Conservation (phyloP, 257 asterid genomes). For the Nicotiana obtusifolia region DNA sequence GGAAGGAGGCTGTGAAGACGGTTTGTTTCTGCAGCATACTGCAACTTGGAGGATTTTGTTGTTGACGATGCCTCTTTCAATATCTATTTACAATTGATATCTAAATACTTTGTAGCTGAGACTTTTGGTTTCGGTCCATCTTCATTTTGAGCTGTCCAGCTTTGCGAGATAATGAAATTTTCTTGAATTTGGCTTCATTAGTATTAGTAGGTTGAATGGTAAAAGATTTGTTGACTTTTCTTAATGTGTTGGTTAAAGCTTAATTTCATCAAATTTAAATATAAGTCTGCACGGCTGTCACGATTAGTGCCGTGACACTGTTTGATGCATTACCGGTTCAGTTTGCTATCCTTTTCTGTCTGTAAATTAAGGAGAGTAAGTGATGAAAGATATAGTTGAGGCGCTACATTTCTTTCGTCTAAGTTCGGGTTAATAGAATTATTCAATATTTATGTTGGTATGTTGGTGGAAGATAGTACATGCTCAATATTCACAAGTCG, state of each 20-base stretch:
- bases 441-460: too few relatives aligned
- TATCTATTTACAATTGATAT: background rate
- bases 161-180: background rate
- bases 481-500: too few relatives aligned
- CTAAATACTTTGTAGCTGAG: background rate
- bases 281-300: too few relatives aligned
- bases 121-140: background rate
- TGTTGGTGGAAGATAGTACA: too few relatives aligned
- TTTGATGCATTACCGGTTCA: too few relatives aligned
- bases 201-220: background rate
- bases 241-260: background rate
- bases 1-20: constrained; percentile 68
- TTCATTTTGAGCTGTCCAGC: background rate
- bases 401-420: too few relatives aligned
- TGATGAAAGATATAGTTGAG: too few relatives aligned
- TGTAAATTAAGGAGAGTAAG: too few relatives aligned
- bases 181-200: background rate
- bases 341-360: too few relatives aligned
- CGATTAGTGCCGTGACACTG: too few relatives aligned
- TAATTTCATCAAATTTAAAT: background rate
- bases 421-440: too few relatives aligned
- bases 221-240: background rate
- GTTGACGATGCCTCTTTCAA: background rate
- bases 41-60: background rate
- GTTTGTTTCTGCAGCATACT: background rate